Evolutionary conservation across 2,329 filamentous ascomycete species (phyloP).

Genomic region (Diaporthe caulivora): DNA sequence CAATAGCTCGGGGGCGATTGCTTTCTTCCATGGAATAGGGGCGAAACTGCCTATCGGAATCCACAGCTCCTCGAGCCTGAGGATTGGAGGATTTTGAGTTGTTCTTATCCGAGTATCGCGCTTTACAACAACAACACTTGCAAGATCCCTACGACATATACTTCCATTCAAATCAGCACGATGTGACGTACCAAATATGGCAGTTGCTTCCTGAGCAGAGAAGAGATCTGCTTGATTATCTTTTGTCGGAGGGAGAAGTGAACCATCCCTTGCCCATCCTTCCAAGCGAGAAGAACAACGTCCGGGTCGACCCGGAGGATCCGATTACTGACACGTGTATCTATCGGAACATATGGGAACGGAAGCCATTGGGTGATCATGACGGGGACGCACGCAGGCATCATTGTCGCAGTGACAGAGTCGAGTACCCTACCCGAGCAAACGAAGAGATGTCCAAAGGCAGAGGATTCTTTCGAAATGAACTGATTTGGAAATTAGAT

Average conservation of each 20-base stretch:
- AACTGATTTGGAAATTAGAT: background rate
- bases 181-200: background rate
- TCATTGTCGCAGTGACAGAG: background rate
- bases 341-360: background rate
- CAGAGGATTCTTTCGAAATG: background rate
- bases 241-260: background rate
- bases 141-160: slow-evolving; percentile 3
- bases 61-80: background rate
- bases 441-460: slow-evolving; percentile 2
- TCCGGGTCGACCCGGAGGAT: background rate
- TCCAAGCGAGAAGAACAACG: background rate
- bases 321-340: background rate
- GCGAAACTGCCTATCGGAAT: background rate
- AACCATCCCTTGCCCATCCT: background rate
- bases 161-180: background rate
- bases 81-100: background rate
- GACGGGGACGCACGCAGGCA: background rate
- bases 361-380: background rate
- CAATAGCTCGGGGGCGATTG: background rate
- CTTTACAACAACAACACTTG: background rate
- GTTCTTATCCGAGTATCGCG: background rate
- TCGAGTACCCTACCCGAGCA: background rate
- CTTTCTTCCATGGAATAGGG: too few relatives aligned
- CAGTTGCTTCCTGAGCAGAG: slow-evolving; percentile 2
- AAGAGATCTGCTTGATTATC: background rate